phyloP scores from a whole-genome alignment of 306 rosid genomes.

The Lablab purpureus region DNA sequence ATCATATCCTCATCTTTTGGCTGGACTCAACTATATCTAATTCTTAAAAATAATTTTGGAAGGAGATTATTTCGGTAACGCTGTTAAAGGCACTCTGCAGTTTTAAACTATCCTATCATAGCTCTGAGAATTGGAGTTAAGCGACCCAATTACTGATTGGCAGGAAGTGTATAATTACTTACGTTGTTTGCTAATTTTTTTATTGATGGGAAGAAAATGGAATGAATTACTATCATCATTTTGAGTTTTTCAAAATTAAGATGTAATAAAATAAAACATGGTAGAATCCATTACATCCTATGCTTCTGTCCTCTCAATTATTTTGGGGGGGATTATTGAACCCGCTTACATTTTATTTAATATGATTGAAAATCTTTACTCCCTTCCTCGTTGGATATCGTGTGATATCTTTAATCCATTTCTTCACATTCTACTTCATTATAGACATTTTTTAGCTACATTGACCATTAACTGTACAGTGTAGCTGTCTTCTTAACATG shows the following conservation, averaged over 20 bases:
- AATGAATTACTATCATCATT: neutral
- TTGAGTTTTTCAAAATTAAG: neutral
- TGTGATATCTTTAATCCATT: neutral
- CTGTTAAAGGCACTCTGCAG: neutral
- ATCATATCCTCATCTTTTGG: neutral
- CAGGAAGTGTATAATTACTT: neutral
- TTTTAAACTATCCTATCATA: neutral
- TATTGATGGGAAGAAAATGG: neutral
- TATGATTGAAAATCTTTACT: neutral
- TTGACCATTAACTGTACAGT: constrained; percentile 8
- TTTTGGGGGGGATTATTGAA: neutral
- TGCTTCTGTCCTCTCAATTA: too few species aligned
- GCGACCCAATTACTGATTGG: neutral
- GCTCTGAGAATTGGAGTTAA: neutral
- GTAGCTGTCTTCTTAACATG: constrained; percentile 31
- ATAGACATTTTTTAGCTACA: neutral
- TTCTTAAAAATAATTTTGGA: neutral
- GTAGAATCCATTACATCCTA: neutral
- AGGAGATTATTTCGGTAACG: neutral
- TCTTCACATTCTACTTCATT: neutral
- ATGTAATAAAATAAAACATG: neutral
- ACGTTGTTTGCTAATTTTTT: neutral
- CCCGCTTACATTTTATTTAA: neutral
- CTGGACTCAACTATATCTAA: neutral
- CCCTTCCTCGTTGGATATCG: neutral